These are phyloP conservation scores for Zymoseptoria tritici DNA, from an alignment of 2,329 filamentous ascomycete species.

Conservation along the genomic window DNA sequence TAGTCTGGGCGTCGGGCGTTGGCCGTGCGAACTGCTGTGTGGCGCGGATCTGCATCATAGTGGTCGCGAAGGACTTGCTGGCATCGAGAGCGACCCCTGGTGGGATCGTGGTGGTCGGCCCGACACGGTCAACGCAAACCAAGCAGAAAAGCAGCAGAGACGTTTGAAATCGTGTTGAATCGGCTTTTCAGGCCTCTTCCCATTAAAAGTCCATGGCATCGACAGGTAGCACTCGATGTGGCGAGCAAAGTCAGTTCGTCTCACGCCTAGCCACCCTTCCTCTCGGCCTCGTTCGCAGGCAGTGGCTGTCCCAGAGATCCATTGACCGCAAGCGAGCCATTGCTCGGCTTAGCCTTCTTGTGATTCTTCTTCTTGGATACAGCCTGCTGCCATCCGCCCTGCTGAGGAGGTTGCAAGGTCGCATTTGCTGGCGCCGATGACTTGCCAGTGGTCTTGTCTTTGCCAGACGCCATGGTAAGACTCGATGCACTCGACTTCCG, in stretches of 20 bases:
- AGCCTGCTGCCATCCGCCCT: constrained; percentile 25
- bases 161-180: background rate
- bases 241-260: too few species aligned
- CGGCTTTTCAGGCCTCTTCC: background rate
- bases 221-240: background rate
- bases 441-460: constrained; percentile 5
- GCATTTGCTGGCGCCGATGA: background rate
- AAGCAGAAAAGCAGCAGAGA: background rate
- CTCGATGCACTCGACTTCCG: constrained; percentile 20
- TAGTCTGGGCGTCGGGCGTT: background rate
- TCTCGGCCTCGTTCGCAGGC: constrained; percentile 37
- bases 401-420: constrained; percentile 1
- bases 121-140: background rate
- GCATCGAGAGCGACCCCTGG: background rate
- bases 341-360: constrained; percentile 29
- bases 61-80: background rate
- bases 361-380: constrained; percentile 20
- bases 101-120: background rate
- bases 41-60: background rate
- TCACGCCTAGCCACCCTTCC: constrained; percentile 36
- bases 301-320: constrained; percentile 32
- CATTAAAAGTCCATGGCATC: background rate
- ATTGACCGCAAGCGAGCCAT: constrained; percentile 7
- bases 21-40: background rate
- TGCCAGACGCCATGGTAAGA: constrained; percentile 3